These are phyloP conservation scores for Lojkania enalia DNA, from an alignment of 2,329 filamentous ascomycete genomes.

Conservation along the genomic window DNA sequence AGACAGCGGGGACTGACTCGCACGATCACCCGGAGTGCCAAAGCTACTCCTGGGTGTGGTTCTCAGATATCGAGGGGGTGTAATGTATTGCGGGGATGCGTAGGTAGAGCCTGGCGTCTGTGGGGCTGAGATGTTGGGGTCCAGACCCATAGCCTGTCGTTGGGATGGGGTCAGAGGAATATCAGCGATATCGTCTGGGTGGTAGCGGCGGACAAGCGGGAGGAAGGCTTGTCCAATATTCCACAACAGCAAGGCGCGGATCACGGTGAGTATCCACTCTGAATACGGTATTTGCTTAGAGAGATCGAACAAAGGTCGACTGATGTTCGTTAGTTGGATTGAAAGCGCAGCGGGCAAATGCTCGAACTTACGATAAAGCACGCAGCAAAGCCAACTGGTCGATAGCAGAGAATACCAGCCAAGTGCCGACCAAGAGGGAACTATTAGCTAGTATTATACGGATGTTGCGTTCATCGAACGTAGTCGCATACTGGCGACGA, in stretches of 20 bases:
- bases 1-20: slow-evolving; percentile 57
- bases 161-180: slow-evolving; percentile 91
- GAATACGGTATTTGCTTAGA: slow-evolving; percentile 41
- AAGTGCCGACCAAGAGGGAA: slow-evolving; percentile 55
- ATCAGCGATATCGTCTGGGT: slow-evolving; percentile 75
- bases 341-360: background rate
- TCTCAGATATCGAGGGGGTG: slow-evolving; percentile 82
- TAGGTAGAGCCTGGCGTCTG: slow-evolving; percentile 63
- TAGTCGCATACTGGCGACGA: slow-evolving; percentile 74
- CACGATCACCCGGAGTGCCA: slow-evolving; percentile 50
- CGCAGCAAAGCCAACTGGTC: slow-evolving; percentile 8
- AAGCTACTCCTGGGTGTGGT: slow-evolving; percentile 67
- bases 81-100: slow-evolving; percentile 65
- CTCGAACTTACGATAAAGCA: slow-evolving; percentile 20
- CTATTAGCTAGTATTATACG: slow-evolving; percentile 70
- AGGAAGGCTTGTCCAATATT: slow-evolving; percentile 73
- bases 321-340: slow-evolving; percentile 25
- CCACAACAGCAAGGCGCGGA: slow-evolving; percentile 57
- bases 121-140: slow-evolving; percentile 62
- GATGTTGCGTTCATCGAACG: slow-evolving; percentile 78
- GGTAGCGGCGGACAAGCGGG: slow-evolving; percentile 67
- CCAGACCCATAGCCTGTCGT: slow-evolving; percentile 79
- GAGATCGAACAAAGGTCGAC: slow-evolving; percentile 42
- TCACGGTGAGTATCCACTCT: slow-evolving; percentile 46
- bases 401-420: slow-evolving; percentile 37